Evolutionary conservation across 176 grass and related monocot species (phyloP).

Genomic region (Hordeum vulgare): MorexV3_pseudomolecules_assembly NC_058524.1:548213268-548213767

Average conservation of each 20-base stretch:
- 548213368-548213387: background rate
- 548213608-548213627: no score
- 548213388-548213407: background rate
- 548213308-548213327: background rate
- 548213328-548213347: background rate
- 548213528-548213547: background rate
- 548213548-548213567: no score
- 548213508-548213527: background rate
- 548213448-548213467: background rate
- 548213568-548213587: no score
- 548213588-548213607: no score
- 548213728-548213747: background rate
- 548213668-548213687: background rate
- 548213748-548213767: background rate
- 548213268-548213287: background rate
- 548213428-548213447: background rate
- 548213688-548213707: background rate
- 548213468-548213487: background rate
- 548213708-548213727: background rate
- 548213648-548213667: no score
- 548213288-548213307: background rate
- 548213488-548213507: background rate
- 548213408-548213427: background rate
- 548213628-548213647: no score
- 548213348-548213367: background rate